phyloP scores from a whole-genome alignment of 2,329 filamentous ascomycete genomes.

The Erysiphe neolycopersici region DNA sequence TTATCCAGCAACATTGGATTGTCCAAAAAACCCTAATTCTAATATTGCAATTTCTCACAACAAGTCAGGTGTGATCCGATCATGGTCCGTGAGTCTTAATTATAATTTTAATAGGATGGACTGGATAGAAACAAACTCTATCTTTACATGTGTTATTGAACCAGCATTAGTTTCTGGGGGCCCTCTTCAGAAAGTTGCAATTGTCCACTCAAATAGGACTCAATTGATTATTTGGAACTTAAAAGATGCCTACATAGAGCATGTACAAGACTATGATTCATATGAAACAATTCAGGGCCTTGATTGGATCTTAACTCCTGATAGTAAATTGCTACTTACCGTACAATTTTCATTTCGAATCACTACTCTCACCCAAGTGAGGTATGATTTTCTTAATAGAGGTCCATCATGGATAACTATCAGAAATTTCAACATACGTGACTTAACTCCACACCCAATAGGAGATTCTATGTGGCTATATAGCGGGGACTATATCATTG shows the following conservation, averaged over 20 bases:
- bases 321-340: conserved; percentile 66
- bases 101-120: conserved; percentile 31
- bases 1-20: conserved; percentile 41
- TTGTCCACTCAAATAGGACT: conserved; percentile 49
- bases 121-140: conserved; percentile 58
- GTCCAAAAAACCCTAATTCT: conserved; percentile 61
- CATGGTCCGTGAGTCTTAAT: conserved; percentile 63
- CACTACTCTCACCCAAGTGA: conserved; percentile 57
- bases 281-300: conserved; percentile 60
- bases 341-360: conserved; percentile 82
- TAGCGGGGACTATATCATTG: conserved; percentile 63
- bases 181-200: conserved; percentile 60
- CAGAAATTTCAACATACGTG: conserved; percentile 53
- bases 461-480: conserved; percentile 82
- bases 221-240: conserved; percentile 81
- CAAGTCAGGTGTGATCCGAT: conserved; percentile 43
- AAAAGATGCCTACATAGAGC: conserved; percentile 54
- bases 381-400: conserved; percentile 74
- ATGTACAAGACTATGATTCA: conserved; percentile 44
- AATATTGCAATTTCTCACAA: conserved; percentile 76
- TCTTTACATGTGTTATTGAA: conserved; percentile 49
- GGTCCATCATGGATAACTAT: conserved; percentile 76
- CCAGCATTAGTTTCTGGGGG: conserved; percentile 63
- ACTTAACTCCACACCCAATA: conserved; percentile 68
- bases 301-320: conserved; percentile 82